phyloP scores from a whole-genome alignment of 2,329 filamentous ascomycete genomes.

The Fusarium hainanense region DNA sequence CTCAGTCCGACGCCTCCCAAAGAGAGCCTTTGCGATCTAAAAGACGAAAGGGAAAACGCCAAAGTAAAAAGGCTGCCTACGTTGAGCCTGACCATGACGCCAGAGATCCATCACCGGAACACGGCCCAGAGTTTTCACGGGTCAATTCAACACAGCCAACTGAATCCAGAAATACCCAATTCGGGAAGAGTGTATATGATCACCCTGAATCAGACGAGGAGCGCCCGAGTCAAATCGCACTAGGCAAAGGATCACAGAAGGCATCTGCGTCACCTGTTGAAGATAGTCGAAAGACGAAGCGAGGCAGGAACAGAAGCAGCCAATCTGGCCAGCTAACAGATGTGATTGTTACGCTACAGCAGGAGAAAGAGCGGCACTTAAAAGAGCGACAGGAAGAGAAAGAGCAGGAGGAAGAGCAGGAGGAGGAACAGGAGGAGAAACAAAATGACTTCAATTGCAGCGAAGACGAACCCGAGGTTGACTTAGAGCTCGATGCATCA shows the following conservation, averaged over 20 bases:
- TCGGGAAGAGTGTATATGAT: background rate
- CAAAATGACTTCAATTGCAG: background rate
- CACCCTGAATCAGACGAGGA: background rate
- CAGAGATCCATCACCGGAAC: slow-evolving; percentile 25
- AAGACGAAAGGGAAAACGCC: slow-evolving; percentile 5
- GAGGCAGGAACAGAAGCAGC: background rate
- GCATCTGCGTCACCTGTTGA: background rate
- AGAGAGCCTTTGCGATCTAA: background rate
- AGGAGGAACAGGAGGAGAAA: background rate
- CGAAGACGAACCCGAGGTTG: background rate
- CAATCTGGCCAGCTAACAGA: background rate
- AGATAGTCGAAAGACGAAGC: background rate
- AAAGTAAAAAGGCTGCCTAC: slow-evolving; percentile 25
- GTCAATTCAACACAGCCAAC: background rate
- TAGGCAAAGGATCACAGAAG: background rate
- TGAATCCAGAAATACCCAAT: background rate
- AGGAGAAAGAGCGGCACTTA: background rate
- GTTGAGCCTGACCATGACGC: background rate
- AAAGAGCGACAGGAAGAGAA: background rate
- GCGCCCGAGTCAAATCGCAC: background rate
- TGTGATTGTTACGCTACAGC: background rate
- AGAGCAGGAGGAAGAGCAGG: too few relatives aligned
- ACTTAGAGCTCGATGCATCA: background rate
- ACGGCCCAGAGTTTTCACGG: slow-evolving; percentile 12
- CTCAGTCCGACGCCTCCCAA: background rate